phyloP scores from a whole-genome alignment of 169 alveolate genomes.

The Perkinsus olseni region DNA sequence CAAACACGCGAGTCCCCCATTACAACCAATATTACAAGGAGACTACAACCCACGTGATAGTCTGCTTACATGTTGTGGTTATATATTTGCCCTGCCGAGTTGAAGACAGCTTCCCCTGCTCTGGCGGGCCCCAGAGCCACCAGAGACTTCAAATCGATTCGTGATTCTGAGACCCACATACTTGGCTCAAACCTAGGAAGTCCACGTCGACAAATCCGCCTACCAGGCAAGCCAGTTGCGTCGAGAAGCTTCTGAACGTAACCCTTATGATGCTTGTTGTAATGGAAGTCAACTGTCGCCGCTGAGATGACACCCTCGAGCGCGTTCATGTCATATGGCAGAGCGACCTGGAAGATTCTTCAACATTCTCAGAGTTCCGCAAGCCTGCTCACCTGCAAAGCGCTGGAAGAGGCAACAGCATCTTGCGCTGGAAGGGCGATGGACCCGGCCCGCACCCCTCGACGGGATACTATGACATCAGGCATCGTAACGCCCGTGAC shows the following conservation, averaged over 20 bases:
- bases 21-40: no score
- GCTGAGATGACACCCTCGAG: slow-evolving; percentile 62
- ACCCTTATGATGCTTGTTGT: slow-evolving; percentile 62
- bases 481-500: not conserved
- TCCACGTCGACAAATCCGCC: not conserved
- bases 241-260: slow-evolving; percentile 45
- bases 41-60: no score
- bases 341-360: slow-evolving; percentile 30
- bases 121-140: not conserved
- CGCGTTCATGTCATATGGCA: slow-evolving; percentile 54
- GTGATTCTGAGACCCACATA: not conserved
- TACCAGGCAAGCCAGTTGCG: not conserved
- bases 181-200: not conserved
- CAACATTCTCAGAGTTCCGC: no score
- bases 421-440: not conserved
- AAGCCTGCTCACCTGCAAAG: not conserved
- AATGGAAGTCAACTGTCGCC: slow-evolving; percentile 50
- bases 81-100: not conserved
- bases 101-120: not conserved
- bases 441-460: not conserved
- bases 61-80: not conserved
- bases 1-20: no score
- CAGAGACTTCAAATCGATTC: not conserved
- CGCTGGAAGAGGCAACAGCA: not conserved
- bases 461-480: not conserved